A percentile compares a stretch with the other conserved stretches of the same genome.
These are phyloP conservation scores for Conticribra guillardii DNA, from an alignment of 108 stramenopile genomes.

Conservation along the genomic window DNA sequence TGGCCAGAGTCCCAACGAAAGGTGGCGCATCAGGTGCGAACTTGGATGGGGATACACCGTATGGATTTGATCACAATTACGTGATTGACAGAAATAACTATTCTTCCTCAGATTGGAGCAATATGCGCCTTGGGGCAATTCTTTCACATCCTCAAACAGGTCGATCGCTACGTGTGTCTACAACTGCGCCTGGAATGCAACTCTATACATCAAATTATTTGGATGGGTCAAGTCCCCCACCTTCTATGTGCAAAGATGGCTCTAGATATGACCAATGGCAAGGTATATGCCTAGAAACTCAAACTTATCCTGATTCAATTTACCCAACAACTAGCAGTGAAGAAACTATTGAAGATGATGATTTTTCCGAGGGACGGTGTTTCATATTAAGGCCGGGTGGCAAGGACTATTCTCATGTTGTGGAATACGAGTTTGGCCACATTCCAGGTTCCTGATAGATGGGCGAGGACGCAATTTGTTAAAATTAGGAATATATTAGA, in stretches of 20 bases:
- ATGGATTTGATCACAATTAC: slow-evolving; percentile 90
- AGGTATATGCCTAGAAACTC: slow-evolving; percentile 87
- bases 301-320: slow-evolving; percentile 84
- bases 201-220: slow-evolving; percentile 88
- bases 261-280: slow-evolving; percentile 63
- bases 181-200: slow-evolving; percentile 88
- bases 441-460: no score
- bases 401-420: slow-evolving; percentile 55
- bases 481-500: no score
- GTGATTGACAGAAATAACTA: slow-evolving; percentile 50
- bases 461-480: no score
- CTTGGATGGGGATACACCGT: slow-evolving; percentile 35
- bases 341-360: slow-evolving; percentile 16
- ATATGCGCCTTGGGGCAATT: slow-evolving; percentile 25
- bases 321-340: slow-evolving; percentile 11
- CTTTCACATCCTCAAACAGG: slow-evolving; percentile 43
- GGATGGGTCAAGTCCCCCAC: slow-evolving; percentile 32
- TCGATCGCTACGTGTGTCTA: slow-evolving; percentile 54
- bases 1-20: slow-evolving; percentile 21
- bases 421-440: slow-evolving; percentile 20
- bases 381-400: slow-evolving; percentile 59
- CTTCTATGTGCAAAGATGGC: slow-evolving; percentile 49
- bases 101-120: background rate
- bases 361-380: slow-evolving; percentile 69
- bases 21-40: slow-evolving; percentile 16